phyloP scores from a whole-genome alignment of 345 rosid species.

The Rubroshorea leprosula region DNA sequence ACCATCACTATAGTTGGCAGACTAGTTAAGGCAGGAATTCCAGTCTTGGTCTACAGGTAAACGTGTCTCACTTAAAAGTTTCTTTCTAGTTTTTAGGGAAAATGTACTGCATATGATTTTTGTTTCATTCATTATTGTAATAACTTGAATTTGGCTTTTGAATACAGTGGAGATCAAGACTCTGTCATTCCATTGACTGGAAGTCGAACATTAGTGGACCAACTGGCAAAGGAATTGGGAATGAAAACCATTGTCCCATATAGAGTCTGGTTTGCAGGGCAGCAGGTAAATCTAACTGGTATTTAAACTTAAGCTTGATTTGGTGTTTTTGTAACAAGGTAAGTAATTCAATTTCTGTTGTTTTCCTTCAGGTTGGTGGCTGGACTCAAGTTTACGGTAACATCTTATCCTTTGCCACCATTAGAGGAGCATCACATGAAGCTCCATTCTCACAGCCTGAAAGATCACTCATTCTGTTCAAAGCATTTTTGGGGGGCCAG shows the following conservation, averaged over 20 bases:
- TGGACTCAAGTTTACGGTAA: constrained; percentile 94
- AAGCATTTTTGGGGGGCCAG: constrained; percentile 52
- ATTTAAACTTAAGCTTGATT: background rate
- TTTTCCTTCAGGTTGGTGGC: constrained; percentile 70
- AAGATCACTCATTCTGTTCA: constrained; percentile 80
- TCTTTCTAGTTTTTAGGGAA: constrained; percentile 3
- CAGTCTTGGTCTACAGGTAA: constrained; percentile 85
- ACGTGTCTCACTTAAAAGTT: constrained; percentile 3
- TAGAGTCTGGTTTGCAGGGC: constrained; percentile 86
- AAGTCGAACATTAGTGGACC: constrained; percentile 59
- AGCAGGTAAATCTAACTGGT: constrained; percentile 75
- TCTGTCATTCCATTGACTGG: constrained; percentile 92
- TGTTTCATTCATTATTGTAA: background rate
- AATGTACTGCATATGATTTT: background rate
- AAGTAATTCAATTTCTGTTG: background rate
- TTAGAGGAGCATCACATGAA: constrained; percentile 93
- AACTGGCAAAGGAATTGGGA: constrained; percentile 51
- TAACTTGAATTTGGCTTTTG: constrained; percentile 6
- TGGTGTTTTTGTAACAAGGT: background rate
- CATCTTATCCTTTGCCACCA: constrained; percentile 82
- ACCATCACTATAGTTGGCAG: constrained; percentile 57
- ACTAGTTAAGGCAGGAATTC: constrained; percentile 70
- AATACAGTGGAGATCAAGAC: constrained; percentile 91
- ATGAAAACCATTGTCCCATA: constrained; percentile 61
- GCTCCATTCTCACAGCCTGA: constrained; percentile 96